These are phyloP conservation scores for Dalechampia spathulata DNA, from an alignment of 441 rosid genomes.

Conservation along the genomic window DNA sequence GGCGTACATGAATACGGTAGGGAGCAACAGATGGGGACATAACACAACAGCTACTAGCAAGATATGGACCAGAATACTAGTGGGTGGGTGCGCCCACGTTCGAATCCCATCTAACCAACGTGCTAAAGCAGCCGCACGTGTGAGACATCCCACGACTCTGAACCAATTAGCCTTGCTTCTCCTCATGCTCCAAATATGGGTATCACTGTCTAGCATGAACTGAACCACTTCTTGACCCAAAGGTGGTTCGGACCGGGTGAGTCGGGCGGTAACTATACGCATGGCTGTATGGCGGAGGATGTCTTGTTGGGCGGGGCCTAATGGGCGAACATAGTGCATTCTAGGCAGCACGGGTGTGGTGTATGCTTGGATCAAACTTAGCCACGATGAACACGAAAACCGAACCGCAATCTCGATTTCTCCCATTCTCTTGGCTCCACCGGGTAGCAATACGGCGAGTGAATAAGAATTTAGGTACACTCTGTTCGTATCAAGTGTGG, in stretches of 20 bases:
- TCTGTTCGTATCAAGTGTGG: conserved; percentile 37
- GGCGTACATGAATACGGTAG: conserved; percentile 24
- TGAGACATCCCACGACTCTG: conserved; percentile 28
- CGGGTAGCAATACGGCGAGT: conserved; percentile 12
- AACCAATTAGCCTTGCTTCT: conserved; percentile 47
- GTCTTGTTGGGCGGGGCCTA: conserved; percentile 21
- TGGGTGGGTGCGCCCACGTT: conserved; percentile 38
- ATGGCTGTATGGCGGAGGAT: conserved; percentile 24
- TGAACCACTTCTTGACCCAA: conserved; percentile 52
- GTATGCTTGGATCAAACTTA: conserved; percentile 20
- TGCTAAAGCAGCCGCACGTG: conserved; percentile 23
- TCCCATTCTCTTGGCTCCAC: conserved; percentile 29
- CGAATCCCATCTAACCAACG: conserved; percentile 34
- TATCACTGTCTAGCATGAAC: conserved; percentile 45
- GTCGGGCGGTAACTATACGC: conserved; percentile 12
- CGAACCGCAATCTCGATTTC: conserved; percentile 22
- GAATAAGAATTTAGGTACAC: conserved; percentile 38
- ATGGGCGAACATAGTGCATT: conserved; percentile 23
- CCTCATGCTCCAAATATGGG: conserved; percentile 49
- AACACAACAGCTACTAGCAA: conserved; percentile 26
- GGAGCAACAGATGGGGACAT: conserved; percentile 28
- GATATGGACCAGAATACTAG: conserved; percentile 23
- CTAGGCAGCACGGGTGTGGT: conserved; percentile 21
- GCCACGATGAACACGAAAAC: conserved; percentile 24
- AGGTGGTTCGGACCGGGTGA: conserved; percentile 31